A percentile compares a stretch with the other conserved stretches of the same genome.
These are phyloP conservation scores for Acidiella bohemica DNA, from an alignment of 495 filamentous ascomycete genomes.

Conservation along the genomic window DNA sequence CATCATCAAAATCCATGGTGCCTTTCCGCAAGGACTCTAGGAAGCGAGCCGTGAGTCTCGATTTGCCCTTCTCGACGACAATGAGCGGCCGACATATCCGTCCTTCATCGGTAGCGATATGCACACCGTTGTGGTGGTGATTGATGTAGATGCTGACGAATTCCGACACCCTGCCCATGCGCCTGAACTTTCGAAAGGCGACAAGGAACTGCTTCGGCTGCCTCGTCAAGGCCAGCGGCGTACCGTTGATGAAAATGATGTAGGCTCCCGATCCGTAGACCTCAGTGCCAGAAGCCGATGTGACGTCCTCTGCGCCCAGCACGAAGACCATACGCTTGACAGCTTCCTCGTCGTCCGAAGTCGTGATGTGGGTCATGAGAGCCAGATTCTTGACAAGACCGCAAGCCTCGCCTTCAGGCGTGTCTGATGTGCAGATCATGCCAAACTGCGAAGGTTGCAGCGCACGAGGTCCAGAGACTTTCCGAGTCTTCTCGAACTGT, in stretches of 20 bases:
- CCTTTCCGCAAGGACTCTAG: conserved; percentile 67
- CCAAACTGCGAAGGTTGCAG: conserved; percentile 95
- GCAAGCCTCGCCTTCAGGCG: conserved; percentile 95
- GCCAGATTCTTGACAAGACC: conserved; percentile 97
- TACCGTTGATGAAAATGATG: conserved; percentile 89
- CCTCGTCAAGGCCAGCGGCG: conserved; percentile 69
- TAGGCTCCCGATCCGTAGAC: conserved; percentile 73
- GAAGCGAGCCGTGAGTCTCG: conserved; percentile 61
- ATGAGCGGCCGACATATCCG: conserved; percentile 91
- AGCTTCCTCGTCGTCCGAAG: conserved; percentile 80
- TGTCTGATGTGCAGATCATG: conserved; percentile 94
- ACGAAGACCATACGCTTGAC: conserved; percentile 67
- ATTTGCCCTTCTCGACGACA: conserved; percentile 73
- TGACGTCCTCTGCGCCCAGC: conserved; percentile 66
- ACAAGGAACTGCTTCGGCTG: conserved; percentile 72
- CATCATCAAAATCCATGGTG: conserved; percentile 79
- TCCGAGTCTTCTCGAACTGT: conserved; percentile 97
- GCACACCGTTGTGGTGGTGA: conserved; percentile 75
- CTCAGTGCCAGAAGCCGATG: conserved; percentile 58
- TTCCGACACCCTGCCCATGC: conserved; percentile 78
- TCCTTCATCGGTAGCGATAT: conserved; percentile 93
- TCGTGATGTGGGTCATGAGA: conserved; percentile 98
- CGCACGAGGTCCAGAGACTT: conserved; percentile 87
- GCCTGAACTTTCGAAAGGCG: conserved; percentile 67
- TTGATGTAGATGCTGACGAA: conserved; percentile 95